Evolutionary conservation across 1,139 yeast genomes (phyloP).

Genomic region (Magnusiomyces fungicola): DNA sequence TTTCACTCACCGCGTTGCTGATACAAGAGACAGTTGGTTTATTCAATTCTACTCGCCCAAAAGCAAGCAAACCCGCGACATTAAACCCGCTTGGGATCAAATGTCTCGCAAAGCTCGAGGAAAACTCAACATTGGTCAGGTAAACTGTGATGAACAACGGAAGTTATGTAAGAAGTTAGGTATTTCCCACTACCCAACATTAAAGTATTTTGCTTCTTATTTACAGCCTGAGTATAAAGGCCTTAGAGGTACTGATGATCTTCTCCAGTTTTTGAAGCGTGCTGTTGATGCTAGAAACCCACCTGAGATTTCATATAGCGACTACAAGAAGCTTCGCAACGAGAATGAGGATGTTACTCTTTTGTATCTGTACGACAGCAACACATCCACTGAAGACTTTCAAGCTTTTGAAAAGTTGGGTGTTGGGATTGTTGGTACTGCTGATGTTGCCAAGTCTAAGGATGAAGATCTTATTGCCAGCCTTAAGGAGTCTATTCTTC

Average conservation of each 20-base stretch:
- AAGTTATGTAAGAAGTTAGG: slow-evolving; percentile 31
- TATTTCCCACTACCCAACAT: slow-evolving; percentile 27
- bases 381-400: slow-evolving; percentile 36
- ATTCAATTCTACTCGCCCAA: slow-evolving; percentile 36
- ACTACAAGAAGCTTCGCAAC: slow-evolving; percentile 21
- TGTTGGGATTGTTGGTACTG: slow-evolving; percentile 30
- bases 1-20: slow-evolving; percentile 21
- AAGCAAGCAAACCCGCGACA: slow-evolving; percentile 34
- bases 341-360: slow-evolving; percentile 22
- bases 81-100: slow-evolving; percentile 34
- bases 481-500: slow-evolving; percentile 28
- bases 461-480: slow-evolving; percentile 26
- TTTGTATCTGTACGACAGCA: slow-evolving; percentile 35
- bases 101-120: slow-evolving; percentile 30
- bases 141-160: slow-evolving; percentile 34
- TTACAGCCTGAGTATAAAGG: slow-evolving; percentile 31
- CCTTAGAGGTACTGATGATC: slow-evolving; percentile 30
- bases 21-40: slow-evolving; percentile 33
- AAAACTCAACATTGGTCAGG: slow-evolving; percentile 35
- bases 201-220: slow-evolving; percentile 30
- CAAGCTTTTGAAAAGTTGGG: slow-evolving; percentile 33
- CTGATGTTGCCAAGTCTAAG: slow-evolving; percentile 31
- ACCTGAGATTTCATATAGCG: slow-evolving; percentile 23
- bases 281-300: slow-evolving; percentile 27
- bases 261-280: slow-evolving; percentile 29